Evolutionary conservation across 177 flowering plant genomes (phyloP).

Genomic region (Vitis hybrid): DNA sequence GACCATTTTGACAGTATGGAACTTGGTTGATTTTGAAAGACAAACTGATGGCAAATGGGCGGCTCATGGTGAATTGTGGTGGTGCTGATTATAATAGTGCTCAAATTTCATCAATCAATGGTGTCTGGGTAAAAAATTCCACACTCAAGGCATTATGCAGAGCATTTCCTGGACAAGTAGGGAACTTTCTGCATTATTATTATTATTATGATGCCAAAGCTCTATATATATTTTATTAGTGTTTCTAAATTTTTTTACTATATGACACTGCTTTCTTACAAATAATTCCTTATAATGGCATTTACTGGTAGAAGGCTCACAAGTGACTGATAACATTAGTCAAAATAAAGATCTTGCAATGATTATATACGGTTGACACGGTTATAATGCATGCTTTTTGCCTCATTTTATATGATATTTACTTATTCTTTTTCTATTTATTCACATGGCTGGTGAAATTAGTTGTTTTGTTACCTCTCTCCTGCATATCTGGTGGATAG

Average conservation of each 20-base stretch:
- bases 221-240: too few relatives aligned
- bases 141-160: constrained; percentile 49
- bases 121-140: constrained; percentile 46
- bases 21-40: constrained; percentile 65
- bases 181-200: constrained; percentile 2
- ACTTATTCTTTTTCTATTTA: too few relatives aligned
- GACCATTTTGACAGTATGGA: constrained; percentile 34
- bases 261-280: background rate
- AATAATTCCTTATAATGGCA: too few relatives aligned
- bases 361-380: too few relatives aligned
- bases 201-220: background rate
- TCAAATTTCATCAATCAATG: constrained; percentile 19
- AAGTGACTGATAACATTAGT: too few relatives aligned
- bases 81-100: constrained; percentile 28
- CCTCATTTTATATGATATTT: too few relatives aligned
- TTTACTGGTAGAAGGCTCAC: too few relatives aligned
- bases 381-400: too few relatives aligned
- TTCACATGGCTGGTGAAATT: too few relatives aligned
- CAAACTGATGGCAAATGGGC: constrained; percentile 69
- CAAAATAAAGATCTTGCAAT: too few relatives aligned
- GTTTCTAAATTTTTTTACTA: background rate
- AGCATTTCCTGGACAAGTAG: constrained; percentile 54
- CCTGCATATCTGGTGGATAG: too few relatives aligned
- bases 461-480: too few relatives aligned
- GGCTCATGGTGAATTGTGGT: constrained; percentile 94